These are phyloP conservation scores for Xylariaceae sp. DNA, from an alignment of 2,329 filamentous ascomycete species.

Conservation along the genomic window DNA sequence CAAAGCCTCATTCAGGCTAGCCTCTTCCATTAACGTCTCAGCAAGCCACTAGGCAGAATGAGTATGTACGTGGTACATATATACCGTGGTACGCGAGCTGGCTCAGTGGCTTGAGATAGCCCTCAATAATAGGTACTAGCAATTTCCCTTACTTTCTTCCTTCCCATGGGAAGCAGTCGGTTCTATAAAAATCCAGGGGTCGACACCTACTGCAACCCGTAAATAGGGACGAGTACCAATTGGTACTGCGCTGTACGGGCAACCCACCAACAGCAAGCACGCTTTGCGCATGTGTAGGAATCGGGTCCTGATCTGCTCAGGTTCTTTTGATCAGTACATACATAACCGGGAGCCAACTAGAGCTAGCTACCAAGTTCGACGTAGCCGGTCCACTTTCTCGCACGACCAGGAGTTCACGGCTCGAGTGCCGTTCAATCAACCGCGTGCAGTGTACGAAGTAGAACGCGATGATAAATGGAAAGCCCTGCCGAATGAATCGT, in stretches of 20 bases:
- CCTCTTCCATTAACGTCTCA: slow-evolving; percentile 5
- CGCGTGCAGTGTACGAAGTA: no score
- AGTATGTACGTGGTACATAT: not conserved
- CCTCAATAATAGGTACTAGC: no score
- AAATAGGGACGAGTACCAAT: not conserved
- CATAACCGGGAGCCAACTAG: not conserved
- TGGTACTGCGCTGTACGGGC: not conserved
- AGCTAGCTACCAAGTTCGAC: not conserved
- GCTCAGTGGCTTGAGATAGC: slow-evolving; percentile 15
- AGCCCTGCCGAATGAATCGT: no score
- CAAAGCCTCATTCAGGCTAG: slow-evolving; percentile 24
- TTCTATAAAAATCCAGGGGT: no score
- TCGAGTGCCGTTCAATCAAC: no score
- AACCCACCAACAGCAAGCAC: no score
- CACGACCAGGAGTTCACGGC: not conserved
- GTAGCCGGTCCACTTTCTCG: slow-evolving; percentile 1
- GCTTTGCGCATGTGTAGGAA: no score
- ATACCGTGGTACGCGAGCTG: slow-evolving; percentile 5
- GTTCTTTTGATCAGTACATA: not conserved
- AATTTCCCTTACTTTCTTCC: no score
- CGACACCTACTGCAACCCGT: no score
- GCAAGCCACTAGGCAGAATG: slow-evolving; percentile 9
- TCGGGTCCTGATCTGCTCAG: no score
- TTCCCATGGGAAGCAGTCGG: no score
- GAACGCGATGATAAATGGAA: no score